Base-by-base conservation (phyloP, 2,329 filamentous ascomycete species). In the Curvularia sp. region DNA sequence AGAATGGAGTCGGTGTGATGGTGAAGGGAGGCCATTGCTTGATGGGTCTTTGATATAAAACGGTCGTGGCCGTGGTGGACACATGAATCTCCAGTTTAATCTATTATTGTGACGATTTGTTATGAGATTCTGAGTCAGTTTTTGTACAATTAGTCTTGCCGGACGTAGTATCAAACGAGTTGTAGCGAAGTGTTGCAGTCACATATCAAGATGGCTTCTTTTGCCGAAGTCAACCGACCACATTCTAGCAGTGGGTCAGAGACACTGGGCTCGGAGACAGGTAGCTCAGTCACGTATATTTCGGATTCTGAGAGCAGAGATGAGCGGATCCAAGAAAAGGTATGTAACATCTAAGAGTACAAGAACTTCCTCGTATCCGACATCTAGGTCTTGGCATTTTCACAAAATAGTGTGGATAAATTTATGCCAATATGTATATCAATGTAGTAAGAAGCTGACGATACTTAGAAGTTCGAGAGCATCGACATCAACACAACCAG, bases 221-320 rank as follows among this genome's bases (percentile, higher is more conserved):
- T 64, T 20, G 44, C 55, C 26, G 57, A 63, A 20, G 59, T 66
- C 13, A 64, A 62, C 38, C 65, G 60, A 31, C 48, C 41, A 20
- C 62, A 57, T 35, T 70, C 69, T n/a, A 67, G 60, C 42, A 67
- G 60, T 35, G 71, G 67, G 47, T 72, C 68, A 18, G 68, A 67
- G 5, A 62, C 62, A 30, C 57, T 61, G 6, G 43, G 56, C 6
- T 56, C 33, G 13, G 65, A 68, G 18, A 38, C 62, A 3, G 65
- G 66, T 31, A 73, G 67, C 49, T 72, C 67, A 15, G 68, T 67
- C 5, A 63, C 61, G 22, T 57, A 62, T 10, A 39, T 58, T 4
- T 56, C 38, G n/a, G 65, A 69, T 18, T 44, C 63, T 4, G 68
- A 69, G 38, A 69, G 68, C 9, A 54, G 60, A 6, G 60, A 61